phyloP scores from a whole-genome alignment of 73 alveolate genomes.

The Paramecium biaurelia region DNA sequence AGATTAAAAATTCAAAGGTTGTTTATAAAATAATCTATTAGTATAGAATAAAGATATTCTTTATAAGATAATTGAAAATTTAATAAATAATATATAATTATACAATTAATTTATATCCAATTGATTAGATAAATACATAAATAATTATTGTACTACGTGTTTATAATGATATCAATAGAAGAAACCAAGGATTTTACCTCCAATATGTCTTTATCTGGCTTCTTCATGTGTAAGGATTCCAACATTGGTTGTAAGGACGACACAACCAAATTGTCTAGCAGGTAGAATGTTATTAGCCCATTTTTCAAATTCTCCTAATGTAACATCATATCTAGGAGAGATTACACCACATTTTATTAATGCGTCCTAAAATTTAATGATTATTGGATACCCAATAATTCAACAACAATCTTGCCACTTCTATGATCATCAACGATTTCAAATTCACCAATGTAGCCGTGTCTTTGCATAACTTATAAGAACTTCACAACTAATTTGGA shows the following conservation, averaged over 20 bases:
- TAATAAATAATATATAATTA: background rate
- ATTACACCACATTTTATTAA: constrained; percentile 98
- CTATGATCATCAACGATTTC: constrained; percentile 98
- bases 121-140: background rate
- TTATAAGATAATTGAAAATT: background rate
- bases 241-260: constrained; percentile 94
- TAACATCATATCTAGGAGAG: constrained; percentile 96
- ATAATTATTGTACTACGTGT: background rate
- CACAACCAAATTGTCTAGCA: constrained; percentile 95
- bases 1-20: too few relatives aligned
- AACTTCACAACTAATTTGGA: constrained; percentile 97
- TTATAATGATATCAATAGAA: constrained; percentile 82
- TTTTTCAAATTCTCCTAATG: constrained; percentile 80
- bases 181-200: constrained; percentile 98
- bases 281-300: constrained; percentile 88
- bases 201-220: constrained; percentile 94
- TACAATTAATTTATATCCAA: background rate
- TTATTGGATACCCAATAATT: constrained; percentile 65
- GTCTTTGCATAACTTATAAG: constrained; percentile 94
- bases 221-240: constrained; percentile 88
- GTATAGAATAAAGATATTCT: background rate
- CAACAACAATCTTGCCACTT: constrained; percentile 95
- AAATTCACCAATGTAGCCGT: constrained; percentile 96
- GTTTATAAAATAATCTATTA: too few relatives aligned
- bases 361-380: constrained; percentile 76